Evolutionary conservation across 2,329 filamentous ascomycete genomes (phyloP).

Genomic region (Trichoderma gracile): DNA sequence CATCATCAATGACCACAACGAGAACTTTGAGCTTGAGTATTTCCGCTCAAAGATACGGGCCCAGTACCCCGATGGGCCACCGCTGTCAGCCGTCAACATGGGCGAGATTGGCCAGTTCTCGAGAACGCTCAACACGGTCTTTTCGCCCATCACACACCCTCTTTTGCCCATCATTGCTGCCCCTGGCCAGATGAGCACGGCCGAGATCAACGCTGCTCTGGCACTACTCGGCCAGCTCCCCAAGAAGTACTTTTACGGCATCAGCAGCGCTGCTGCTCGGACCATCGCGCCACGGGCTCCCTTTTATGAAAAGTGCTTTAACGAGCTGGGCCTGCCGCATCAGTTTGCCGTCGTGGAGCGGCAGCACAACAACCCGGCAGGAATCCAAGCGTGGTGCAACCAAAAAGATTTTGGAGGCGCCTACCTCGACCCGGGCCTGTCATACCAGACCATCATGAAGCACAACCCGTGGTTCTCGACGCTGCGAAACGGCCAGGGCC

Average conservation of each 20-base stretch:
- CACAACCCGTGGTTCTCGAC: conserved; percentile 53
- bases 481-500: conserved; percentile 53
- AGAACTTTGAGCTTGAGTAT: conserved; percentile 88
- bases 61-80: conserved; percentile 67
- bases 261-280: conserved; percentile 68
- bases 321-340: conserved; percentile 82
- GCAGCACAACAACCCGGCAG: conserved; percentile 62
- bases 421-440: conserved; percentile 73
- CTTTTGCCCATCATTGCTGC: conserved; percentile 81
- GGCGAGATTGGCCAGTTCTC: conserved; percentile 83
- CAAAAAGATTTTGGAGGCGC: conserved; percentile 79
- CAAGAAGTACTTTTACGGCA: conserved; percentile 77
- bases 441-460: conserved; percentile 61
- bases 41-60: conserved; percentile 76
- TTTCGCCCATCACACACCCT: conserved; percentile 85
- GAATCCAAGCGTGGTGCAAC: conserved; percentile 70
- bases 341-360: conserved; percentile 75
- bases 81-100: conserved; percentile 85
- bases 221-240: conserved; percentile 78
- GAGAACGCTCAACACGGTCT: conserved; percentile 79
- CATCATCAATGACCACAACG: conserved; percentile 76
- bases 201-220: conserved; percentile 79
- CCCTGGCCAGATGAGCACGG: conserved; percentile 80
- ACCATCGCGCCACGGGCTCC: conserved; percentile 69
- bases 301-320: conserved; percentile 84